These are phyloP conservation scores for Cystobasidium sp. DNA, from an alignment of 1,284 basidiomycete genomes.

Conservation along the genomic window DNA sequence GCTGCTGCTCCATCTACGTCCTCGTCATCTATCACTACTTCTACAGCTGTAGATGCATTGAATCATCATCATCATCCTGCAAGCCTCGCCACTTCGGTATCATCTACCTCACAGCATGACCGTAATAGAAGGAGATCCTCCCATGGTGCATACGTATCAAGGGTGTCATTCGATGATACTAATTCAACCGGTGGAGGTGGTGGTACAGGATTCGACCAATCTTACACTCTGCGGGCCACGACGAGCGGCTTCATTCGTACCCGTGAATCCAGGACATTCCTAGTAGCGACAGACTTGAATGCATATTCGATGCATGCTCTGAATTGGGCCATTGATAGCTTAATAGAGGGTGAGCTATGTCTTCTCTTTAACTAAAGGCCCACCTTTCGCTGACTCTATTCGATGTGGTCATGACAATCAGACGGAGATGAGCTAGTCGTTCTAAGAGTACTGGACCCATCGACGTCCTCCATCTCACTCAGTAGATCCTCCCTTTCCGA, in stretches of 20 bases:
- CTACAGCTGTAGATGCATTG: not conserved
- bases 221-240: constrained; percentile 69
- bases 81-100: not conserved
- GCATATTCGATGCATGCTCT: constrained; percentile 82
- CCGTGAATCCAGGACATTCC: constrained; percentile 82
- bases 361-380: constrained; percentile 14
- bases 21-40: constrained; percentile 1
- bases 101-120: not conserved
- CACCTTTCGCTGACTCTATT: constrained; percentile 61
- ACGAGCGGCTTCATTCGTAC: constrained; percentile 78
- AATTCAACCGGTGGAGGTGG: constrained; percentile 60
- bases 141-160: constrained; percentile 69
- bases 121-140: constrained; percentile 3
- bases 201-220: constrained; percentile 56
- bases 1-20: not conserved
- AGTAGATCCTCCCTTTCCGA: constrained; percentile 63
- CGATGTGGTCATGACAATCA: constrained; percentile 73
- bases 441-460: constrained; percentile 74
- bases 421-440: constrained; percentile 95
- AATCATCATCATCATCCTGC: not conserved
- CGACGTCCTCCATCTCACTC: constrained; percentile 46
- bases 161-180: constrained; percentile 84
- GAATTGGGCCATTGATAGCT: constrained; percentile 67
- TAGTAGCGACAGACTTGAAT: constrained; percentile 86
- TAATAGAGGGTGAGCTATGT: constrained; percentile 45